These are phyloP conservation scores for Actinidia polygama DNA, from an alignment of 179 eudicot genomes.

Conservation along the genomic window DNA sequence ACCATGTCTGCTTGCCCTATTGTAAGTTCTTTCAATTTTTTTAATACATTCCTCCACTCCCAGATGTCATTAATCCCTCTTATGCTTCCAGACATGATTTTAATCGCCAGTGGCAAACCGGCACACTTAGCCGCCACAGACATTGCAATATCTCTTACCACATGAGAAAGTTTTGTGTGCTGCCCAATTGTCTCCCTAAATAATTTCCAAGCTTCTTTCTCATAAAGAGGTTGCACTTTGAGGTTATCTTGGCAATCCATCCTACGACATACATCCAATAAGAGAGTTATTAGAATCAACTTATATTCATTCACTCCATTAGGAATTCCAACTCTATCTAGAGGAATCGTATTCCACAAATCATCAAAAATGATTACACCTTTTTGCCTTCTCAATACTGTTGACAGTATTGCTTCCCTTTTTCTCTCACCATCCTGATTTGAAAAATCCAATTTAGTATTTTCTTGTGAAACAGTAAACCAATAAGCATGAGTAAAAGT, in stretches of 20 bases:
- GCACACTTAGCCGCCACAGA: conserved; percentile 34
- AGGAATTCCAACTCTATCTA: conserved; percentile 38
- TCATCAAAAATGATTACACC: conserved; percentile 16
- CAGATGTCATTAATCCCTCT: conserved; percentile 29
- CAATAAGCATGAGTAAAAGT: neutral
- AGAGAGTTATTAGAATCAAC: conserved; percentile 29
- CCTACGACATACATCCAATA: conserved; percentile 22
- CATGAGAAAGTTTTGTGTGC: neutral
- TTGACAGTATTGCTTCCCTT: neutral
- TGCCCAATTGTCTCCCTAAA: neutral
- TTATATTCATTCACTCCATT: conserved; percentile 21
- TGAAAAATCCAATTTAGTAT: neutral
- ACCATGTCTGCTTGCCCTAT: neutral
- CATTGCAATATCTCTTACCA: conserved; percentile 23
- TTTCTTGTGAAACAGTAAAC: conserved; percentile 15
- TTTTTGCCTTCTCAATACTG: neutral
- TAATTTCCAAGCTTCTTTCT: conserved; percentile 33
- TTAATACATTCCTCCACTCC: conserved; percentile 38
- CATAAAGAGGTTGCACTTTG: conserved; percentile 29
- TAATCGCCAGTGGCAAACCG: conserved; percentile 39
- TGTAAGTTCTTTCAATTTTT: conserved; percentile 24
- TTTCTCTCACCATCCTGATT: neutral
- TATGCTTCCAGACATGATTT: conserved; percentile 38
- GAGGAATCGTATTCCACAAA: conserved; percentile 12
- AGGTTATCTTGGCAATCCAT: conserved; percentile 23